These are phyloP conservation scores for Vaccinium macrocarpon DNA, from an alignment of 148 eudicot species.

Conservation along the genomic window DNA sequence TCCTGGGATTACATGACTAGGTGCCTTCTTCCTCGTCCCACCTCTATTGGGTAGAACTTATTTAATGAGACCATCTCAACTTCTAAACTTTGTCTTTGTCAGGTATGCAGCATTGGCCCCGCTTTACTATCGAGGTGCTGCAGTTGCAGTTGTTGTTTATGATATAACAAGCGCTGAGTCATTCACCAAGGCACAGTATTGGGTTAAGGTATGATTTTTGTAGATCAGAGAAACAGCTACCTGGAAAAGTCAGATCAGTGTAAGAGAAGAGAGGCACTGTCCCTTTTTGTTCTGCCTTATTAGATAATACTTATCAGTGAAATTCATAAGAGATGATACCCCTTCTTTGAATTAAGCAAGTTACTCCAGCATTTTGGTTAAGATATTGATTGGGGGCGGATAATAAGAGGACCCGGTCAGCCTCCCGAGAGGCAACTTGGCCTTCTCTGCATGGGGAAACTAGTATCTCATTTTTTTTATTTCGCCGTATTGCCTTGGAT, in stretches of 20 bases:
- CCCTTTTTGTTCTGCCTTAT: background rate
- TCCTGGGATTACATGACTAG: background rate
- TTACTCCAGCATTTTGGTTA: background rate
- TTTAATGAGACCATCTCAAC: background rate
- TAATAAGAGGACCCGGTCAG: background rate
- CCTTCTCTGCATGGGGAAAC: background rate
- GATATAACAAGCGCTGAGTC: conserved; percentile 92
- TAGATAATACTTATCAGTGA: background rate
- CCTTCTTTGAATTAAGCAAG: background rate
- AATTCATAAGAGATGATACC: background rate
- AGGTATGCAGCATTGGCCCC: conserved; percentile 99
- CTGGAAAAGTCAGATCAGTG: background rate
- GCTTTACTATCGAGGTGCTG: conserved; percentile 95
- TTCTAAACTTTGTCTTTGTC: conserved; percentile 13
- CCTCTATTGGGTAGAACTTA: background rate
- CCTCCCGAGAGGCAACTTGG: background rate
- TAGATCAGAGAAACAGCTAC: background rate
- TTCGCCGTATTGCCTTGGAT: background rate
- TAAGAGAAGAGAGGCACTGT: background rate
- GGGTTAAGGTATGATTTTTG: conserved; percentile 72
- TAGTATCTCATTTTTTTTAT: conserved; percentile 10
- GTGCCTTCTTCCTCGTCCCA: background rate
- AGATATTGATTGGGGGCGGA: background rate
- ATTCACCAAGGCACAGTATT: conserved; percentile 84
- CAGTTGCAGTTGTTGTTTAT: conserved; percentile 81